A percentile compares a stretch with the other conserved stretches of the same genome.
Conservation (phyloP, 1,284 basidiomycete genomes). For the Cryptococcus sp. region DNA sequence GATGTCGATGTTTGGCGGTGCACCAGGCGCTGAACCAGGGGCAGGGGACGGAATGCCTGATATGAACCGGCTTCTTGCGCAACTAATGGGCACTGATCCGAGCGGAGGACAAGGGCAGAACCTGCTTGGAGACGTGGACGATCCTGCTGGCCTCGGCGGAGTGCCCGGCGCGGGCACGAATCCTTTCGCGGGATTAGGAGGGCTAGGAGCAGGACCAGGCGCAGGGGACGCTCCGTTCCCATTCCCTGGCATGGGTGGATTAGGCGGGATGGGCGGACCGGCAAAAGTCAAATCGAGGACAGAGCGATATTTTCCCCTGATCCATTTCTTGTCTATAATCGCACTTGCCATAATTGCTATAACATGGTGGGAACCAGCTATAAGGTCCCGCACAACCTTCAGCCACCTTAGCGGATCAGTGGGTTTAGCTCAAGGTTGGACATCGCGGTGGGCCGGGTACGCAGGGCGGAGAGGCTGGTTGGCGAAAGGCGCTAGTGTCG, state of each 20-base stretch:
- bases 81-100: slow-evolving; percentile 32
- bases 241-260: slow-evolving; percentile 19
- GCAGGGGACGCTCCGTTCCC: slow-evolving; percentile 12
- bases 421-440: slow-evolving; percentile 12
- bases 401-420: slow-evolving; percentile 5
- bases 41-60: slow-evolving; percentile 28
- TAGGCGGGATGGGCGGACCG: slow-evolving; percentile 7
- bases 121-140: slow-evolving; percentile 39
- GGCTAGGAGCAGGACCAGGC: slow-evolving; percentile 7
- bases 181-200: slow-evolving; percentile 10
- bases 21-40: slow-evolving; percentile 18
- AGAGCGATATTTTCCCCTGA: slow-evolving; percentile 41
- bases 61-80: slow-evolving; percentile 33
- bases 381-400: slow-evolving; percentile 15
- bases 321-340: slow-evolving; percentile 42
- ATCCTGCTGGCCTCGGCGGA: slow-evolving; percentile 36
- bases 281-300: slow-evolving; percentile 22
- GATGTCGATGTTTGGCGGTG: slow-evolving; percentile 45
- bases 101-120: slow-evolving; percentile 17
- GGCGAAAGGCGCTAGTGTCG: not conserved
- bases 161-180: slow-evolving; percentile 1
- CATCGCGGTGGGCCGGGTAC: slow-evolving; percentile 26
- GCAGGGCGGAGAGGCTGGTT: slow-evolving; percentile 22
- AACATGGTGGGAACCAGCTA: slow-evolving; percentile 50
- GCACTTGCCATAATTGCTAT: slow-evolving; percentile 43